Base-by-base conservation (phyloP, 2,329 filamentous ascomycete species). In the Aspergillus aculeatinus region DNA sequence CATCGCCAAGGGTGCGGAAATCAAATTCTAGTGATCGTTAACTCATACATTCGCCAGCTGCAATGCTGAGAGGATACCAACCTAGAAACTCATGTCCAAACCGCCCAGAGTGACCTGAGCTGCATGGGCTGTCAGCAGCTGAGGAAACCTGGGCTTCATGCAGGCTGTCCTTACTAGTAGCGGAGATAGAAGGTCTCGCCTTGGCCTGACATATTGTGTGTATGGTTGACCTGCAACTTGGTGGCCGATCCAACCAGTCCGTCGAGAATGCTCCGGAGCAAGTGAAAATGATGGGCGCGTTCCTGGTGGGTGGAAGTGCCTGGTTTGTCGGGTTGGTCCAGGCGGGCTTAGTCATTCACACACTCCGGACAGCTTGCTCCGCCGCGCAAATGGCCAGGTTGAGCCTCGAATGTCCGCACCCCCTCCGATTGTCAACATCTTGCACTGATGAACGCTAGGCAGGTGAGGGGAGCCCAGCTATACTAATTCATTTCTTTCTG, bases 71-170 rank as follows among this genome's bases (percentile, higher is more conserved):
- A 23, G 53, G 47, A 51, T 59, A 71, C 80, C 66, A 76, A 97
- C 94, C 95, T 71, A 99, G 83, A 74, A 99, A 99, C 79, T 99
- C 95, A 80, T 99, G 95, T 65, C 95, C 95, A 77, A 98, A 97
- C 66, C 94, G 90, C 72, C 95, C 95, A 78, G 92, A 95, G 79
- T 99, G 95, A 71, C 95, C 95, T 68, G 95, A 98, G 83, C 94
- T 98, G 74, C 69, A 69, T 67, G 59, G 63, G 63, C 61, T 68
- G 70, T 78, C 70, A 79, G 78, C 72, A 76, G 76, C 73, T 70
- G 72, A 73, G 71, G 70, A 60, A 65, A 72, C 65, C 71, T 71
- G 74, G 72, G 71, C 72, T 65, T 66, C 55, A 65, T 57, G 63
- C 58, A 51, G 53, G 60, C 60, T 52, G 57, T 67, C 39, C 90